Evolutionary conservation across 345 rosid species (phyloP).

Genomic region (Noccaea caerulescens): DNA sequence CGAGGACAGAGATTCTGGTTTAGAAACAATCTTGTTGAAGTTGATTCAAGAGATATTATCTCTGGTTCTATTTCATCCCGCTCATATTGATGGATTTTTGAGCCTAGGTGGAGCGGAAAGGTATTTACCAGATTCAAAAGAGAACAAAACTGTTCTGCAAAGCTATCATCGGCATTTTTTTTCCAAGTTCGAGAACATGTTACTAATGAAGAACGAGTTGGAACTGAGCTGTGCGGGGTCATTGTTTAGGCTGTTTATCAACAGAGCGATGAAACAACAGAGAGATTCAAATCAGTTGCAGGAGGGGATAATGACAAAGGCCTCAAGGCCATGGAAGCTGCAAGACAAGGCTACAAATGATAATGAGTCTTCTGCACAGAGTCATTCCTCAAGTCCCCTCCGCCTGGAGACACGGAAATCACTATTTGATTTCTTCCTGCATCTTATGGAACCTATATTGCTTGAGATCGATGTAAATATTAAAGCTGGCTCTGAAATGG

Average conservation of each 20-base stretch:
- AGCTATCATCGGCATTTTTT: slow-evolving; percentile 90
- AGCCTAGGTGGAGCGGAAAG: slow-evolving; percentile 57
- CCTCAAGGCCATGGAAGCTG: slow-evolving; percentile 44
- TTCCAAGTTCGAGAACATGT: slow-evolving; percentile 58
- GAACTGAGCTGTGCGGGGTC: slow-evolving; percentile 62
- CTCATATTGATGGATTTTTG: slow-evolving; percentile 81
- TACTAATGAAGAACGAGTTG: slow-evolving; percentile 51
- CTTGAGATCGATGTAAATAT: slow-evolving; percentile 55
- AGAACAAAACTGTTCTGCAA: slow-evolving; percentile 48
- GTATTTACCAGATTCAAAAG: slow-evolving; percentile 52
- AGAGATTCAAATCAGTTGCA: slow-evolving; percentile 50
- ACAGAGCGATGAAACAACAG: slow-evolving; percentile 61
- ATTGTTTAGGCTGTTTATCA: slow-evolving; percentile 66
- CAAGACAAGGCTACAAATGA: slow-evolving; percentile 31
- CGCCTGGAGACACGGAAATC: slow-evolving; percentile 66
- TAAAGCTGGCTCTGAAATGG: slow-evolving; percentile 48
- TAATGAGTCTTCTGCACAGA: slow-evolving; percentile 45
- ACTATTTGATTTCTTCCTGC: slow-evolving; percentile 76
- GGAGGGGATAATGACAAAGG: slow-evolving; percentile 43
- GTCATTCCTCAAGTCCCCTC: slow-evolving; percentile 52
- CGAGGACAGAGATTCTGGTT: slow-evolving; percentile 34
- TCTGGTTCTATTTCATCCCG: slow-evolving; percentile 74
- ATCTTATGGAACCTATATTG: slow-evolving; percentile 80
- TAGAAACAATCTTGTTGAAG: slow-evolving; percentile 48
- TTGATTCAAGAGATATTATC: slow-evolving; percentile 65